Percentiles rank a stretch among this genome's conserved stretches.
These are phyloP conservation scores for Pontederia paniculata DNA, from an alignment of 176 grass and related monocot species.

Conservation along the genomic window DNA sequence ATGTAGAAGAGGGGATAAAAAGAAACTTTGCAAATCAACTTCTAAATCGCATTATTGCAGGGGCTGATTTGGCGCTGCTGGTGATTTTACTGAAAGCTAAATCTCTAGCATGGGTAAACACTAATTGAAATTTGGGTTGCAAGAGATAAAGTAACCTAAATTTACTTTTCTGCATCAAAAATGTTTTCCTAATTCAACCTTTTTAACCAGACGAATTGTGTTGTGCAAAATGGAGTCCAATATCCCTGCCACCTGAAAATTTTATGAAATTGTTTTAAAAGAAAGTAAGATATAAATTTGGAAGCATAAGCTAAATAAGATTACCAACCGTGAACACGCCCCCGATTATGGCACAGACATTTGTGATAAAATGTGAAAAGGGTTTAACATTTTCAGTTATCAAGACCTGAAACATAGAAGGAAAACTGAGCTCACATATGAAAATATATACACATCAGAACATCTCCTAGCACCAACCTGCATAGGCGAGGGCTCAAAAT, in stretches of 20 bases:
- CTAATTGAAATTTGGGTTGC: too few species aligned
- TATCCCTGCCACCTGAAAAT: slow-evolving; percentile 76
- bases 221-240: slow-evolving; percentile 95
- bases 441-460: too few species aligned
- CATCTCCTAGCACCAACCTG: slow-evolving; percentile 32
- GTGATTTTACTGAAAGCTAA: too few species aligned
- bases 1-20: too few species aligned
- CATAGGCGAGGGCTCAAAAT: slow-evolving; percentile 94
- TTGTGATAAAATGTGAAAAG: slow-evolving; percentile 96
- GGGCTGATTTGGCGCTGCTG: too few species aligned
- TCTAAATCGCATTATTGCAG: too few species aligned
- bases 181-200: slow-evolving; percentile 88
- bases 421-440: too few species aligned
- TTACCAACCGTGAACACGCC: slow-evolving; percentile 81
- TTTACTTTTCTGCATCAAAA: slow-evolving; percentile 28
- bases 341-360: slow-evolving; percentile 96
- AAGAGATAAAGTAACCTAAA: neutral
- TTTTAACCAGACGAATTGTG: slow-evolving; percentile 73
- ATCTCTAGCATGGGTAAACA: too few species aligned
- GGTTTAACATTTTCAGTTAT: slow-evolving; percentile 74
- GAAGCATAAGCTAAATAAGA: slow-evolving; percentile 15
- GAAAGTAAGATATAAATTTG: neutral
- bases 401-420: slow-evolving; percentile 51
- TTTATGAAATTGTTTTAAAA: too few species aligned
- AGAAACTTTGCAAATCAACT: too few species aligned